phyloP scores from a whole-genome alignment of 208 protist species.

The Leptomonas seymouri region DNA sequence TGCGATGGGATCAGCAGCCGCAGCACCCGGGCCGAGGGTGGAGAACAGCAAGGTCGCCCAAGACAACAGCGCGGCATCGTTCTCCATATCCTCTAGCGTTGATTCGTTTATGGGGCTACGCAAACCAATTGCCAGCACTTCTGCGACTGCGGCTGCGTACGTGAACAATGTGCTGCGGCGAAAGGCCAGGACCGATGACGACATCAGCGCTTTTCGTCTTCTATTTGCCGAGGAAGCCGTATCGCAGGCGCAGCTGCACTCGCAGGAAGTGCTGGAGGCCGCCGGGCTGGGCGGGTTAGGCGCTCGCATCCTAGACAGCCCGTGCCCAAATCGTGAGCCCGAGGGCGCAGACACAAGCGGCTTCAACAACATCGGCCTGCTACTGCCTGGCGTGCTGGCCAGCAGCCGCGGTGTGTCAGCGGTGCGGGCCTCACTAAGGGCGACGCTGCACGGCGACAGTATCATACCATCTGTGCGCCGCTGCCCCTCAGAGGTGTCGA shows the following conservation, averaged over 20 bases:
- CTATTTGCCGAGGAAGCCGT: conserved; percentile 45
- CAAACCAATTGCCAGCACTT: not conserved
- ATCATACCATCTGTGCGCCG: conserved; percentile 45
- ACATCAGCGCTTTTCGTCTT: conserved; percentile 45
- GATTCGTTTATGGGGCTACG: not conserved
- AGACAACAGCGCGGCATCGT: not conserved
- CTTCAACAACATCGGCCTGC: conserved; percentile 30
- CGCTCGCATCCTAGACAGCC: not conserved
- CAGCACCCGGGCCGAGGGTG: not conserved
- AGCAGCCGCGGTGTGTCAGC: conserved; percentile 36
- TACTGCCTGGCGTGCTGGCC: conserved; percentile 34
- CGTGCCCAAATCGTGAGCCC: not conserved
- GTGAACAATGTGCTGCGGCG: conserved; percentile 12
- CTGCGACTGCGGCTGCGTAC: conserved; percentile 20
- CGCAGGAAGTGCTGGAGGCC: conserved; percentile 25
- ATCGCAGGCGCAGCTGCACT: conserved; percentile 39
- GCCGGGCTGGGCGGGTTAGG: conserved; percentile 12
- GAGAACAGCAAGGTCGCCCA: not conserved
- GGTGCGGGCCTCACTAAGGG: conserved; percentile 46
- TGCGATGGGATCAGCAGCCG: not conserved
- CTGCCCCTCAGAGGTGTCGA: conserved; percentile 31
- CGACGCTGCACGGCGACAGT: conserved; percentile 49
- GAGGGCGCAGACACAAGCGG: conserved; percentile 11
- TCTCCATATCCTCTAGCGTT: not conserved
- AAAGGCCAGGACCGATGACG: conserved; percentile 37